Percentiles rank a stretch among this genome's conserved stretches.
Conservation (phyloP, 352 stramenopile species). For the Phytophthora niederhauseri region DNA sequence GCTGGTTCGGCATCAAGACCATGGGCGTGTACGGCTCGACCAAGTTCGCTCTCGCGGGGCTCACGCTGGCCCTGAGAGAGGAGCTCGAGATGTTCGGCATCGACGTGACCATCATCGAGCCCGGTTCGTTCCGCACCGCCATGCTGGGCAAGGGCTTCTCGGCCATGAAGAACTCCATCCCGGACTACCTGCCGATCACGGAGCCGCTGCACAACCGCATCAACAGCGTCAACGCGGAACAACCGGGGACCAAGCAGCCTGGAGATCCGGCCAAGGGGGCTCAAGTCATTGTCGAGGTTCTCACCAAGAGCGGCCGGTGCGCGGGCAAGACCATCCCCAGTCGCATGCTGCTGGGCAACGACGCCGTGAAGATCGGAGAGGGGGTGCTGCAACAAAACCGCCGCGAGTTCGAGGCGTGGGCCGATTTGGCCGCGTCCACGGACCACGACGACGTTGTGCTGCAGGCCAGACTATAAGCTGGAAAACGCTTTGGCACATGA, state of each 20-base stretch:
- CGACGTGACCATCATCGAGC: conserved; percentile 53
- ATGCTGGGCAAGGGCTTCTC: conserved; percentile 44
- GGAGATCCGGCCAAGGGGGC: conserved; percentile 42
- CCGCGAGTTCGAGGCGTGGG: conserved; percentile 38
- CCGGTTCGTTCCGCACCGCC: conserved; percentile 48
- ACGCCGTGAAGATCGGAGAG: conserved; percentile 37
- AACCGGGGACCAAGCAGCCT: conserved; percentile 21
- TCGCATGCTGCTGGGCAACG: conserved; percentile 43
- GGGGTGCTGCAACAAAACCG: conserved; percentile 21
- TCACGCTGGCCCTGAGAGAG: conserved; percentile 36
- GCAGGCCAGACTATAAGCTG: conserved; percentile 26
- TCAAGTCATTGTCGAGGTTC: conserved; percentile 39
- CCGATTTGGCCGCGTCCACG: conserved; percentile 28
- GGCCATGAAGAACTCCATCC: conserved; percentile 38
- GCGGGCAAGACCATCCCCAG: conserved; percentile 37
- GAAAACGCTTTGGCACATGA: background rate
- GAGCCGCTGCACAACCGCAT: conserved; percentile 30
- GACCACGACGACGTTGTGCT: conserved; percentile 30
- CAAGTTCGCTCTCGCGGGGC: conserved; percentile 48
- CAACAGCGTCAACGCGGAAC: conserved; percentile 19
- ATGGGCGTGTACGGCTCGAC: conserved; percentile 46
- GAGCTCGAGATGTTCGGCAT: conserved; percentile 48
- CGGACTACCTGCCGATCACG: conserved; percentile 39
- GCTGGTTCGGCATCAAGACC: conserved; percentile 34
- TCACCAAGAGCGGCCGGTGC: conserved; percentile 46